phyloP scores from a whole-genome alignment of 495 filamentous ascomycete genomes.

The Neurospora pannonica region DNA sequence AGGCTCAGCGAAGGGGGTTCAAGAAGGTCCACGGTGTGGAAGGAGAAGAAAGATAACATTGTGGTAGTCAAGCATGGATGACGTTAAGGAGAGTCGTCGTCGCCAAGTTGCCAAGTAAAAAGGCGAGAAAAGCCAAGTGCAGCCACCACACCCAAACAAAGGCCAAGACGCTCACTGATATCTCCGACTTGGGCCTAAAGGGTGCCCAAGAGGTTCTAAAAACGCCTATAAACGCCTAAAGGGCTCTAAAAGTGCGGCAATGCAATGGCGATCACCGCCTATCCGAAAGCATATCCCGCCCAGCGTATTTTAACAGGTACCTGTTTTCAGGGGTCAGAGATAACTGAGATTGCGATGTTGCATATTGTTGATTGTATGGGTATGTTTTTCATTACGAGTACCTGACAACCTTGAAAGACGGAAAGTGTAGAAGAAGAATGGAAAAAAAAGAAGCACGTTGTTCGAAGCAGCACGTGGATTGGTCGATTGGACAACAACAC shows the following conservation, averaged over 20 bases:
- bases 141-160: neutral
- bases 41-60: neutral
- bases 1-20: neutral
- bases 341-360: neutral
- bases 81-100: neutral
- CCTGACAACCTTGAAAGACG: too few species aligned
- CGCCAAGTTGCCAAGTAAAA: neutral
- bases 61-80: neutral
- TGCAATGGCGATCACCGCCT: neutral
- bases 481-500: neutral
- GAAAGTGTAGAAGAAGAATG: neutral
- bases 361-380: neutral
- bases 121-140: neutral
- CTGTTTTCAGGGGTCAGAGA: neutral
- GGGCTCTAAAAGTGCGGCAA: neutral
- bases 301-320: neutral
- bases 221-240: neutral
- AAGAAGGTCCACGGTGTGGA: neutral
- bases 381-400: too few species aligned
- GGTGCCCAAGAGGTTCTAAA: neutral
- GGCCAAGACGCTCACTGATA: neutral
- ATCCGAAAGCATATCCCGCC: neutral
- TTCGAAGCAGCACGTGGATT: neutral
- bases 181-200: neutral
- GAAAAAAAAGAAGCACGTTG: neutral